Conservation (phyloP, 2,329 filamentous ascomycete genomes). For the Pseudogymnoascus destructans region DNA sequence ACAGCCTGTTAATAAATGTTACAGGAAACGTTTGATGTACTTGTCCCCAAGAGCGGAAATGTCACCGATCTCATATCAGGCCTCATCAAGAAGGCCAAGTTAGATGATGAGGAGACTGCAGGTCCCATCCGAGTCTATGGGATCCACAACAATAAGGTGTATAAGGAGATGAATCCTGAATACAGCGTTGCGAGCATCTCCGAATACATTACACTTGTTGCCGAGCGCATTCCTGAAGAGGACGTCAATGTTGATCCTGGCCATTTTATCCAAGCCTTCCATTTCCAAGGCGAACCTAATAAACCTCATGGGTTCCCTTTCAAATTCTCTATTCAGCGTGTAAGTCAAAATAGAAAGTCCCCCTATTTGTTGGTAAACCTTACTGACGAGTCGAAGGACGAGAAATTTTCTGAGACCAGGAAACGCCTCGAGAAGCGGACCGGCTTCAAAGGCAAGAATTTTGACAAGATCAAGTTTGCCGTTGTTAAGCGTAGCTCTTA, state of each 20-base stretch:
- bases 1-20: constrained; percentile 18
- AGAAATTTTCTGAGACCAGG: constrained; percentile 82
- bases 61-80: constrained; percentile 65
- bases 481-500: constrained; percentile 58
- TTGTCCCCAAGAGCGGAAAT: constrained; percentile 76
- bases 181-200: constrained; percentile 69
- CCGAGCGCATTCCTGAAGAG: constrained; percentile 66
- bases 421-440: constrained; percentile 87
- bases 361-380: neutral
- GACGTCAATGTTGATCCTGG: constrained; percentile 44
- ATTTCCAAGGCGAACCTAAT: constrained; percentile 81
- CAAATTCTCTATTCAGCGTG: constrained; percentile 72
- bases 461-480: constrained; percentile 97
- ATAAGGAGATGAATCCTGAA: constrained; percentile 59
- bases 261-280: constrained; percentile 66
- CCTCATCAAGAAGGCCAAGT: constrained; percentile 66
- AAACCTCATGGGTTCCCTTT: constrained; percentile 84
- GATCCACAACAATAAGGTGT: constrained; percentile 68
- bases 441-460: constrained; percentile 92
- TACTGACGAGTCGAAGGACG: constrained; percentile 40
- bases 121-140: constrained; percentile 71
- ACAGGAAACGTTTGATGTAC: constrained; percentile 64
- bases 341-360: constrained; percentile 31
- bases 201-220: constrained; percentile 72
- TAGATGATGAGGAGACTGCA: constrained; percentile 59